These are phyloP conservation scores for Leptographium radiaticola DNA, from an alignment of 2,329 filamentous ascomycete genomes.

Conservation along the genomic window DNA sequence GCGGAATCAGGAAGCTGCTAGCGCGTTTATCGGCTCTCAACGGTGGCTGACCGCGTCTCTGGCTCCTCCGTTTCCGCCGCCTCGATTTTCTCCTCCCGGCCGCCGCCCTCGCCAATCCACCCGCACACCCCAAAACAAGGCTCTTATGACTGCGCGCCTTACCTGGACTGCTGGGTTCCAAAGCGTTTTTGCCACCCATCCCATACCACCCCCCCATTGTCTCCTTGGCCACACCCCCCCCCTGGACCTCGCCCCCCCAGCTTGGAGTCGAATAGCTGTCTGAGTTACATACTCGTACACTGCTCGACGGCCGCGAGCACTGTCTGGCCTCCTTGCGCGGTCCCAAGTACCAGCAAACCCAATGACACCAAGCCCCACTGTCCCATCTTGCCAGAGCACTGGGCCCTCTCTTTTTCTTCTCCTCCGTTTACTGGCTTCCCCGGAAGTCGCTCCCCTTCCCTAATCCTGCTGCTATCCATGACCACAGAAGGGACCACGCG, in stretches of 20 bases:
- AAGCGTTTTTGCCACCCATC: not conserved
- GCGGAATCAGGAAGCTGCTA: not conserved
- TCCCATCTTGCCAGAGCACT: not conserved
- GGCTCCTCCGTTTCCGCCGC: not conserved
- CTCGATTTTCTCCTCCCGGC: not conserved
- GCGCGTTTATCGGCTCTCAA: not conserved
- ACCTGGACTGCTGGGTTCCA: not conserved
- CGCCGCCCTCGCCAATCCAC: not conserved
- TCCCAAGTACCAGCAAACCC: not conserved
- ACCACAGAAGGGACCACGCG: not conserved
- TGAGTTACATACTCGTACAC: conserved; percentile 1
- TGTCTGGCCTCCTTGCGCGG: not conserved
- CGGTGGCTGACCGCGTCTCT: not conserved
- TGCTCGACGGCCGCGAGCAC: not conserved
- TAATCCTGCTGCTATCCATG: not conserved
- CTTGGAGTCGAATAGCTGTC: not conserved
- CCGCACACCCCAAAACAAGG: not conserved
- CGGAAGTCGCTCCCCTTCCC: not conserved
- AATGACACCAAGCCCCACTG: conserved; percentile 1
- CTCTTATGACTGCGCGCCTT: not conserved
- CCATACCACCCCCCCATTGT: not conserved
- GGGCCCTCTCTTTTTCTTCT: not conserved
- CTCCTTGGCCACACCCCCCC: not conserved
- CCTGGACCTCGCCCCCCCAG: not conserved
- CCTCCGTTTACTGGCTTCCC: not conserved